Conservation (phyloP, 805 yeast genomes). For the Yarrowia alimentaria region DNA sequence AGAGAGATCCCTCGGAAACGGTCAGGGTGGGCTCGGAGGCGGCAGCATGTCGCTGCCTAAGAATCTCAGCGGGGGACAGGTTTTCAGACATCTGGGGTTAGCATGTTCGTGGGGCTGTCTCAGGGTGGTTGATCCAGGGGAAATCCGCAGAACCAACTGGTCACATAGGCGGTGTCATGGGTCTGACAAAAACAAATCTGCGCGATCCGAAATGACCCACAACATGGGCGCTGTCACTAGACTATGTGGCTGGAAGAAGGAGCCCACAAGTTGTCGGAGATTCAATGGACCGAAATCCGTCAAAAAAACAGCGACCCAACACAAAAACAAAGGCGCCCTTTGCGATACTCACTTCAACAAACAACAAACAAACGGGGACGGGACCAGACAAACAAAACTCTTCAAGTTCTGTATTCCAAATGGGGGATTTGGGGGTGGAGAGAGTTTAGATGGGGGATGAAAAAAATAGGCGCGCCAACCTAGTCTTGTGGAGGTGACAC, state of each 20-base stretch:
- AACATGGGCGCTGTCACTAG: too few species aligned
- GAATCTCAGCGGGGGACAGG: constrained; percentile 29
- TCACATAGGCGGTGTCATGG: too few species aligned
- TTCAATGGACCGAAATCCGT: background rate
- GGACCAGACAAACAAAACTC: constrained; percentile 25
- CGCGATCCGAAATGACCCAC: too few species aligned
- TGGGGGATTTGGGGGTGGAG: constrained; percentile 22
- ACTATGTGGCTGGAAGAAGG: too few species aligned
- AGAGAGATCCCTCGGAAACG: constrained; percentile 25
- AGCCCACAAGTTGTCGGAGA: too few species aligned
- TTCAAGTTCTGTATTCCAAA: constrained; percentile 24
- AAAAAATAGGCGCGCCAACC: constrained; percentile 14
- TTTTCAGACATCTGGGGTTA: constrained; percentile 23
- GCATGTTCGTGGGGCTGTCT: background rate
- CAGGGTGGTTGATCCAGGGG: too few species aligned
- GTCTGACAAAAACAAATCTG: too few species aligned
- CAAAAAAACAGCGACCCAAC: background rate
- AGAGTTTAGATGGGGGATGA: constrained; percentile 19
- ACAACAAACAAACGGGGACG: constrained; percentile 25
- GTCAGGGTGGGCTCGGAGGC: constrained; percentile 21
- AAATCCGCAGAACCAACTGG: too few species aligned
- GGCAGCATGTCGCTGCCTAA: constrained; percentile 29
- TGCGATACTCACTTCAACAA: constrained; percentile 19
- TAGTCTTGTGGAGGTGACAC: constrained; percentile 24
- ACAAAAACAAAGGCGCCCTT: too few species aligned